phyloP scores from a whole-genome alignment of 352 stramenopile genomes.

The Phytophthora podocarpi region DNA sequence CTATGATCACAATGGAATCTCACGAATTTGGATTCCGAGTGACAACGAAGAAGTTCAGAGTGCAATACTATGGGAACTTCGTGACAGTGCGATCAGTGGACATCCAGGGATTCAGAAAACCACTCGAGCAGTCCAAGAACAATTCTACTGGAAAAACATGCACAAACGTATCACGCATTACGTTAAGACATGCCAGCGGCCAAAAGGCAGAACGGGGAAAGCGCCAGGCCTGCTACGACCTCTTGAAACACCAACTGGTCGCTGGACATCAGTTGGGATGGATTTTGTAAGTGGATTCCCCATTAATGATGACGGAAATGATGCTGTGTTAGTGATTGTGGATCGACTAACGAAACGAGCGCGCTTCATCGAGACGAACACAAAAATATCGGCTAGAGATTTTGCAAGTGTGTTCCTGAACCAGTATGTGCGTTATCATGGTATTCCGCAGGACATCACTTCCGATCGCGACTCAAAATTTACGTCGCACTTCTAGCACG shows the following conservation, averaged over 20 bases:
- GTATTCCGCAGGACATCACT: slow-evolving; percentile 1
- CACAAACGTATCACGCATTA: not conserved
- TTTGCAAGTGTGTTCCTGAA: not conserved
- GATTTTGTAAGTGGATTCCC: slow-evolving; percentile 11
- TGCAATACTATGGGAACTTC: slow-evolving; percentile 9
- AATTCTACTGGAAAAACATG: slow-evolving; percentile 12
- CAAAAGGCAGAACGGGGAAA: slow-evolving; percentile 7
- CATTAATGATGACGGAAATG: not conserved
- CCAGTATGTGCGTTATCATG: slow-evolving; percentile 3
- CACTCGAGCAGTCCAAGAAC: not conserved
- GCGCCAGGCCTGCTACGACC: not conserved
- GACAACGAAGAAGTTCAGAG: slow-evolving; percentile 11
- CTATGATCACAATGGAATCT: not conserved
- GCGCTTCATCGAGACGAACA: slow-evolving; percentile 2
- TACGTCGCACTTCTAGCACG: slow-evolving; percentile 11
- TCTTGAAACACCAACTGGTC: not conserved
- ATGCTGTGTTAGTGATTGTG: slow-evolving; percentile 5
- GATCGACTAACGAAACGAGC: slow-evolving; percentile 11
- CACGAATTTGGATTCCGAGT: slow-evolving; percentile 3
- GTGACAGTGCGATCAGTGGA: slow-evolving; percentile 9
- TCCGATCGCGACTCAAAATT: slow-evolving; percentile 12
- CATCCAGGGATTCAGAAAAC: slow-evolving; percentile 15
- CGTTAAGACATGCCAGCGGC: slow-evolving; percentile 2
- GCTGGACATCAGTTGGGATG: slow-evolving; percentile 9
- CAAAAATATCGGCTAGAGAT: not conserved